Evolutionary conservation across 2,329 filamentous ascomycete genomes (phyloP).

Genomic region (Xylariaceae sp.): DNA sequence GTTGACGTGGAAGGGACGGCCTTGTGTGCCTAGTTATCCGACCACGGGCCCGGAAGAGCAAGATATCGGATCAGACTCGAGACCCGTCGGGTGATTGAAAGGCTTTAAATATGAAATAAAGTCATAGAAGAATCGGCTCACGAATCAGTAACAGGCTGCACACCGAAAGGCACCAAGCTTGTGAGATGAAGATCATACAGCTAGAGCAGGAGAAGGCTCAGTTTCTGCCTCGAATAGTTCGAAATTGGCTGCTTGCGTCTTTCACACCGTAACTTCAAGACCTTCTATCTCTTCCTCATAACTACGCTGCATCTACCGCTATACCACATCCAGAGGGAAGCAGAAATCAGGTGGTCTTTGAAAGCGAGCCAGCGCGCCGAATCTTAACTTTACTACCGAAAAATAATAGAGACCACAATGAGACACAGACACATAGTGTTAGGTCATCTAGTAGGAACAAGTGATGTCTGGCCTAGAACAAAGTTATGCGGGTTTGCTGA

Average conservation of each 20-base stretch:
- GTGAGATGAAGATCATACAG: not conserved
- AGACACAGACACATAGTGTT: not conserved
- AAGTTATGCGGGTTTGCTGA: not conserved
- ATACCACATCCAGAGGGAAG: not conserved
- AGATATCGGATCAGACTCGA: not conserved
- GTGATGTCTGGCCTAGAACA: not conserved
- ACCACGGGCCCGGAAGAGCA: not conserved
- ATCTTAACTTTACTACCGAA: not conserved
- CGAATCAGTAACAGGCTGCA: too few relatives aligned
- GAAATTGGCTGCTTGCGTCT: not conserved
- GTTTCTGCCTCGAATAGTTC: not conserved
- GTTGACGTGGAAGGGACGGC: constrained; percentile 59
- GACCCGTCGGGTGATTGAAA: not conserved
- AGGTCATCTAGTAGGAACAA: not conserved
- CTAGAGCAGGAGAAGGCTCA: not conserved
- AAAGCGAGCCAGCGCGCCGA: not conserved
- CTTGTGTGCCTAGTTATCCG: constrained; percentile 15
- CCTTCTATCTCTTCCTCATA: not conserved
- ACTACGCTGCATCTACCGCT: too few relatives aligned
- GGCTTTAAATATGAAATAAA: not conserved
- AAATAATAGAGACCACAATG: not conserved
- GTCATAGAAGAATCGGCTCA: not conserved
- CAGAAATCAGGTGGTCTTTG: not conserved
- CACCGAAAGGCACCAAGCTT: too few relatives aligned
- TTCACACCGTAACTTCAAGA: not conserved